Evolutionary conservation across 495 filamentous ascomycete genomes (phyloP).

Genomic region (Hyaloscypha finlandica): DNA sequence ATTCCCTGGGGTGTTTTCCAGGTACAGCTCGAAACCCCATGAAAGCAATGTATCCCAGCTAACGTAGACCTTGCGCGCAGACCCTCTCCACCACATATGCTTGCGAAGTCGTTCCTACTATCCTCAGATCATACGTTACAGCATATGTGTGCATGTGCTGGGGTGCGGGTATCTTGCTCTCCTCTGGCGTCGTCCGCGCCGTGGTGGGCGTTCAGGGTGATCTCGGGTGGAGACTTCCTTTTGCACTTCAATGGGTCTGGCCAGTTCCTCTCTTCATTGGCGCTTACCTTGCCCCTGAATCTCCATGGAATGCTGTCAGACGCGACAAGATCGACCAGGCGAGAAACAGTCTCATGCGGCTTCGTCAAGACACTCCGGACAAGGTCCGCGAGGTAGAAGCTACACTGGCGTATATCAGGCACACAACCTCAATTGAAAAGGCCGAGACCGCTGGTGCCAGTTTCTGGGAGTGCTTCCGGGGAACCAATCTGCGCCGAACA

Average conservation of each 20-base stretch:
- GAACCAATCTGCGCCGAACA: constrained; percentile 53
- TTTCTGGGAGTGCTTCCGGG: constrained; percentile 55
- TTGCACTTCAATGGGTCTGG: constrained; percentile 58
- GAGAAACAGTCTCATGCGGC: constrained; percentile 41
- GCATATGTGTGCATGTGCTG: constrained; percentile 59
- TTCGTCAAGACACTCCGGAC: constrained; percentile 62
- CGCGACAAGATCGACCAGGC: constrained; percentile 52
- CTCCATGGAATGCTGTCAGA: constrained; percentile 58
- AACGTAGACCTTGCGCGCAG: constrained; percentile 16
- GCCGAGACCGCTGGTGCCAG: constrained; percentile 56
- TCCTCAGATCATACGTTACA: constrained; percentile 23
- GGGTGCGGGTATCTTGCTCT: constrained; percentile 59
- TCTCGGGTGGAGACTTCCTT: constrained; percentile 57
- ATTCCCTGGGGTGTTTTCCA: constrained; percentile 70
- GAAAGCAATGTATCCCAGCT: neutral
- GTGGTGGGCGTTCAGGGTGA: constrained; percentile 37
- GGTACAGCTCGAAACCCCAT: neutral
- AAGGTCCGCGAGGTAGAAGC: constrained; percentile 19
- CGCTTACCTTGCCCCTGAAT: constrained; percentile 46
- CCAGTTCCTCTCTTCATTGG: constrained; percentile 45
- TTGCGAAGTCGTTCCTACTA: constrained; percentile 13
- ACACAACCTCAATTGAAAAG: constrained; percentile 61
- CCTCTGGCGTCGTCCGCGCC: constrained; percentile 55
- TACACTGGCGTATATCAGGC: constrained; percentile 56
- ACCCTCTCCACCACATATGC: constrained; percentile 53